A percentile compares a stretch with the other conserved stretches of the same genome.
These are phyloP conservation scores for Orychophragmus violaceus DNA, from an alignment of 345 rosid species.

Conservation along the genomic window DNA sequence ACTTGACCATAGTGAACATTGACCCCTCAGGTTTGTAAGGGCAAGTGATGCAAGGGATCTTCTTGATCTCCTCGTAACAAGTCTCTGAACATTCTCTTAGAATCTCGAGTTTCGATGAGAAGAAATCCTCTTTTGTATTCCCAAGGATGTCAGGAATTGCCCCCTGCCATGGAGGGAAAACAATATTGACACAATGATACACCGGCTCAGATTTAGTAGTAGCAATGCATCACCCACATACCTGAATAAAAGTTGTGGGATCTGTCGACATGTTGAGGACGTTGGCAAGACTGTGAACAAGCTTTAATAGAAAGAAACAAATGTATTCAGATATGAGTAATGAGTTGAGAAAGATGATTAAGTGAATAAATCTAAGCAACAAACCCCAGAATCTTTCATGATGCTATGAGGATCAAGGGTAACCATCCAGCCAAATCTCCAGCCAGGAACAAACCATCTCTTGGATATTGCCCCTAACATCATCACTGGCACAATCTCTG, in stretches of 20 bases:
- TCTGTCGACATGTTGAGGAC: constrained; percentile 29
- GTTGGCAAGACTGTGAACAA: constrained; percentile 32
- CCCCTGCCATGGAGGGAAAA: no score
- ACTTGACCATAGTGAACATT: constrained; percentile 36
- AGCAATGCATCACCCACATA: neutral
- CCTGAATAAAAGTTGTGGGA: constrained; percentile 43
- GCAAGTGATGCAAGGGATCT: constrained; percentile 37
- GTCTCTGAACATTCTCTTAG: constrained; percentile 29
- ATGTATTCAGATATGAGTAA: no score
- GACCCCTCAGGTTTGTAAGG: constrained; percentile 38
- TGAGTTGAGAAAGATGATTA: no score
- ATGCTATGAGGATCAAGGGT: constrained; percentile 49
- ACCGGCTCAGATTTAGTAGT: no score
- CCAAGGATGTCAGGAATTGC: neutral
- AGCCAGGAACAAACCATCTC: constrained; percentile 77
- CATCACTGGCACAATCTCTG: constrained; percentile 49
- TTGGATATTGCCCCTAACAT: constrained; percentile 59
- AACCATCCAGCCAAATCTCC: constrained; percentile 79
- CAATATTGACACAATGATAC: no score
- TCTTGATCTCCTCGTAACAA: constrained; percentile 27
- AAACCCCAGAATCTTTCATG: neutral
- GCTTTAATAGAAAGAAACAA: constrained; percentile 15
- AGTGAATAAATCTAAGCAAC: neutral
- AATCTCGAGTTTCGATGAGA: constrained; percentile 16
- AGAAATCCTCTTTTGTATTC: constrained; percentile 28